Conservation (phyloP, 2,329 filamentous ascomycete species). For the Sporothrix globosa region DNA sequence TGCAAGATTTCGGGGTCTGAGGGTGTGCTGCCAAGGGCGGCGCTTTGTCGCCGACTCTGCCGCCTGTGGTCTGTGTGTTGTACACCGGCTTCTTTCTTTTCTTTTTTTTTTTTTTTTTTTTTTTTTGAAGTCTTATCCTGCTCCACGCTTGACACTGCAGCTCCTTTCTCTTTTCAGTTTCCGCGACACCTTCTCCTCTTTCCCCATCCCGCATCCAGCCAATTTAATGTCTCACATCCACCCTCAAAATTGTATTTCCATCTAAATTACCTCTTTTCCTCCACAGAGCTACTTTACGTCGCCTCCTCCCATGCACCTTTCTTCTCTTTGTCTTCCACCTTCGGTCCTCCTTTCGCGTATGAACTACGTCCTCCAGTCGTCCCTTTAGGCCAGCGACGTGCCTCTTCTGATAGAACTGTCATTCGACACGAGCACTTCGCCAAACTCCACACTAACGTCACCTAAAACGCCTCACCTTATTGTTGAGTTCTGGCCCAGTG, state of each 20-base stretch:
- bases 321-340: background rate
- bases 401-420: background rate
- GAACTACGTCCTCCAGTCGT: background rate
- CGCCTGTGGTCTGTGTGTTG: conserved; percentile 11
- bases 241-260: background rate
- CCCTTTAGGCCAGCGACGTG: conserved; percentile 14
- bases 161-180: conserved; percentile 16
- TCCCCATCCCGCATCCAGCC: background rate
- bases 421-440: background rate
- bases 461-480: conserved; percentile 20
- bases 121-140: background rate
- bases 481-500: background rate
- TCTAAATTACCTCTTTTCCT: too few species aligned
- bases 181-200: background rate
- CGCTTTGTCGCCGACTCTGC: conserved; percentile 8
- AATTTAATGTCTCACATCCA: conserved; percentile 9
- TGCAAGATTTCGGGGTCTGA: conserved; percentile 8
- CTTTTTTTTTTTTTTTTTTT: background rate
- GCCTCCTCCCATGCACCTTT: background rate
- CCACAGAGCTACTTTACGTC: background rate
- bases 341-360: background rate
- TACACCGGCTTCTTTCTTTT: background rate
- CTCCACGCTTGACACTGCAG: background rate
- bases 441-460: conserved; percentile 4
- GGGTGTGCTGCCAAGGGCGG: conserved; percentile 3